phyloP scores from a whole-genome alignment of 345 rosid species.

The Salix arbutifolia region DNA sequence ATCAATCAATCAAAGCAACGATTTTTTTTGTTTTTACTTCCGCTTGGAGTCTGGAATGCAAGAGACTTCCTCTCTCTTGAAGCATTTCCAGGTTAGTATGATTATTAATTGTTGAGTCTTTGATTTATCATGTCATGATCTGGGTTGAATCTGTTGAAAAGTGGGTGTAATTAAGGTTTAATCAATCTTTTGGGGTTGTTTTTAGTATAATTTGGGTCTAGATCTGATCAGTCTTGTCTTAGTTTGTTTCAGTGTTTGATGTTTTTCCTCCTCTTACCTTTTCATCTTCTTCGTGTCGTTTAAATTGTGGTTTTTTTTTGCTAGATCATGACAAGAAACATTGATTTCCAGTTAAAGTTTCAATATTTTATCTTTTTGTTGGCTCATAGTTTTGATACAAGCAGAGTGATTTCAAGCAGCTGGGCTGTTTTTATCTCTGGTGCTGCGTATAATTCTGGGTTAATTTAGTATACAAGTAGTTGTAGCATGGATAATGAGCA shows the following conservation, averaged over 20 bases:
- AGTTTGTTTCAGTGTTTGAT: background rate
- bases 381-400: background rate
- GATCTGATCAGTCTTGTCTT: slow-evolving; percentile 13
- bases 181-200: background rate
- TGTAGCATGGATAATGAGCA: background rate
- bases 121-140: background rate
- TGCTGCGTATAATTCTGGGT: background rate
- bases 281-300: background rate
- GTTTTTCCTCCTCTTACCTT: background rate
- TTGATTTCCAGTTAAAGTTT: background rate
- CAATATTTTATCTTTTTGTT: background rate
- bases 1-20: background rate
- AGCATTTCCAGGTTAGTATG: slow-evolving; percentile 11
- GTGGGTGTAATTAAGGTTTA: background rate
- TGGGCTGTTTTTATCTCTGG: background rate
- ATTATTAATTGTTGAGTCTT: background rate
- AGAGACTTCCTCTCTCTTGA: slow-evolving; percentile 3
- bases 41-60: background rate
- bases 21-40: background rate
- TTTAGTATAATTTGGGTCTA: background rate
- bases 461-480: background rate
- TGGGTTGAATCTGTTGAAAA: background rate
- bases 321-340: background rate
- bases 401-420: background rate
- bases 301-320: background rate